Evolutionary conservation across 805 yeast genomes (phyloP).

Genomic region (Candida michaelii): DNA sequence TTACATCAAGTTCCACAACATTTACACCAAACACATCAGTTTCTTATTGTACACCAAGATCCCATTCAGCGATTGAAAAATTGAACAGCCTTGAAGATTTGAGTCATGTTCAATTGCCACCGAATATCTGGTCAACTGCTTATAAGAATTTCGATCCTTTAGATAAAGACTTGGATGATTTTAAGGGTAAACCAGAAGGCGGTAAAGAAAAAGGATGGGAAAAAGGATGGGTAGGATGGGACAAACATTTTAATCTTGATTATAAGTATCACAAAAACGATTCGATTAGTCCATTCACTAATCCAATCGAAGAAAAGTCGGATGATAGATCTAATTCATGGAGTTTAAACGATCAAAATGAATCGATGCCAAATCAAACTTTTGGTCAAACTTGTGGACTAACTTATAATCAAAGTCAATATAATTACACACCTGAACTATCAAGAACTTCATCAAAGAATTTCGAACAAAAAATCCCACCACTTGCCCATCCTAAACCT

Average conservation of each 20-base stretch:
- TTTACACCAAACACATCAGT: constrained; percentile 5
- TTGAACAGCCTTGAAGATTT: constrained; percentile 1
- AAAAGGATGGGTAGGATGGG: too few species aligned
- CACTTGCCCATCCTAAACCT: constrained; percentile 1
- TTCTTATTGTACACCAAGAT: constrained; percentile 20
- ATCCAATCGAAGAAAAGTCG: background rate
- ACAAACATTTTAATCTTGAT: background rate
- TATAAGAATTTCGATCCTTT: constrained; percentile 8
- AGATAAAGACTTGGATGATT: background rate
- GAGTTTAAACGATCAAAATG: too few species aligned
- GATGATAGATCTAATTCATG: background rate
- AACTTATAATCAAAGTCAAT: too few species aligned
- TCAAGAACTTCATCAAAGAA: too few species aligned
- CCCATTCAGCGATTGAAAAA: constrained; percentile 17
- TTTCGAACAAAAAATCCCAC: background rate
- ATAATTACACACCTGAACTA: too few species aligned
- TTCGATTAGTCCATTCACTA: background rate
- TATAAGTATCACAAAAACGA: background rate
- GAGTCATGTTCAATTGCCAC: constrained; percentile 7
- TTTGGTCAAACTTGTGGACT: too few species aligned
- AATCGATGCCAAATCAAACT: too few species aligned
- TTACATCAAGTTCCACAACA: background rate
- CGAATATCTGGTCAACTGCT: constrained; percentile 21
- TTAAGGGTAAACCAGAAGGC: too few species aligned
- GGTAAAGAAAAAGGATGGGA: too few species aligned